A percentile compares a stretch with the other conserved stretches of the same genome.
These are phyloP conservation scores for Parathielavia hyrcaniae DNA, from an alignment of 495 filamentous ascomycete genomes.

Conservation along the genomic window DNA sequence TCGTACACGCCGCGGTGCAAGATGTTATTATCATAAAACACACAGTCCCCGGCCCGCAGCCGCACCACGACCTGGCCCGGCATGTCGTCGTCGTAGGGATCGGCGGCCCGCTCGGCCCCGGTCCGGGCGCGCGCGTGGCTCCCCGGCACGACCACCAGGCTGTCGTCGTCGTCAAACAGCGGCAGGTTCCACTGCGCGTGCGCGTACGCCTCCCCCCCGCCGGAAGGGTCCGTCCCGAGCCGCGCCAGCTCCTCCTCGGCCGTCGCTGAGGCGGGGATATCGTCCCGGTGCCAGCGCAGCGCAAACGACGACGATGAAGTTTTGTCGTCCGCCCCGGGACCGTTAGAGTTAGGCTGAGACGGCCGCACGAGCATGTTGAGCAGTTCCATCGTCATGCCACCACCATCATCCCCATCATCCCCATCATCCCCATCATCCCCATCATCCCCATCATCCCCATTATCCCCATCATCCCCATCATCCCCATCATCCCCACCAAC, in stretches of 20 bases:
- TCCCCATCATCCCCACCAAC: background rate
- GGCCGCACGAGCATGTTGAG: slow-evolving; percentile 73
- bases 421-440: slow-evolving; percentile 22
- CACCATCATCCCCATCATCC: slow-evolving; percentile 1
- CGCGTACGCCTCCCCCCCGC: slow-evolving; percentile 20
- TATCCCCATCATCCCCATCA: slow-evolving; percentile 21
- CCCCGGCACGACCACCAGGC: slow-evolving; percentile 64
- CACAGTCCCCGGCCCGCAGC: slow-evolving; percentile 64
- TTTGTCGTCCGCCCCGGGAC: background rate
- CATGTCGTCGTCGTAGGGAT: slow-evolving; percentile 50
- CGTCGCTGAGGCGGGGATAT: slow-evolving; percentile 54
- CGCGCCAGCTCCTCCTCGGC: slow-evolving; percentile 49
- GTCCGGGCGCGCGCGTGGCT: slow-evolving; percentile 63
- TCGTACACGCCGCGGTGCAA: slow-evolving; percentile 73
- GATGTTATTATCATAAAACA: slow-evolving; percentile 87
- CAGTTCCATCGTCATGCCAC: slow-evolving; percentile 65
- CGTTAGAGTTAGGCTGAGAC: no score
- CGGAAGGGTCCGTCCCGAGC: slow-evolving; percentile 31
- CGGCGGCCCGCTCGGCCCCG: slow-evolving; percentile 54
- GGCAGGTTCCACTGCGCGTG: slow-evolving; percentile 79
- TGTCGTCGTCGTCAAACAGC: slow-evolving; percentile 57
- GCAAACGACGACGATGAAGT: no score
- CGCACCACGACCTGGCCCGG: slow-evolving; percentile 57
- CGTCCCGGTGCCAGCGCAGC: slow-evolving; percentile 74
- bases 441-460: background rate